phyloP scores from a whole-genome alignment of 192 early-diverging fungal species.

The Pilobolus umbonatus region DNA sequence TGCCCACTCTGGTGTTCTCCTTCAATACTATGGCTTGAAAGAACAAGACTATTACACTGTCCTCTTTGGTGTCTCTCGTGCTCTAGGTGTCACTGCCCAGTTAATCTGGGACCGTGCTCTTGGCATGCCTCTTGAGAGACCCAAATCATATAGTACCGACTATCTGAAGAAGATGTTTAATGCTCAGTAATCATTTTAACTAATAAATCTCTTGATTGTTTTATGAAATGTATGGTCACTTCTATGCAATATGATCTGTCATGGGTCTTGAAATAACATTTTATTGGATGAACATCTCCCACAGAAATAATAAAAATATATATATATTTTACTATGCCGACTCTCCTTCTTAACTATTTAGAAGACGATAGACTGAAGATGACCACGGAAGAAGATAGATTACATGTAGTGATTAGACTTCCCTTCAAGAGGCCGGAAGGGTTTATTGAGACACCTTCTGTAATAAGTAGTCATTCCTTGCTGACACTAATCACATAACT shows the following conservation, averaged over 20 bases:
- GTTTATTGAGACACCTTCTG: conserved; percentile 49
- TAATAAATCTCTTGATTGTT: too few species aligned
- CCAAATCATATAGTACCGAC: conserved; percentile 89
- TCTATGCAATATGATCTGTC: too few species aligned
- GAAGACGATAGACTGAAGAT: too few species aligned
- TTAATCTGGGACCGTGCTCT: conserved; percentile 97
- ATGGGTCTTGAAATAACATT: too few species aligned
- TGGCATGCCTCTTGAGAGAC: conserved; percentile 90
- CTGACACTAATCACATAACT: too few species aligned
- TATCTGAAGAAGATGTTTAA: conserved; percentile 84
- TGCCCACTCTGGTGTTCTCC: conserved; percentile 95
- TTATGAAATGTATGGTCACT: too few species aligned
- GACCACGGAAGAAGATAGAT: conserved; percentile 7
- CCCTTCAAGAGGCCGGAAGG: conserved; percentile 46
- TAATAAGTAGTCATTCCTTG: conserved; percentile 16
- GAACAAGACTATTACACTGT: conserved; percentile 99
- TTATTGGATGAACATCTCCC: too few species aligned
- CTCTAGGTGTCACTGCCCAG: conserved; percentile 89
- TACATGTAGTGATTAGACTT: conserved; percentile 51
- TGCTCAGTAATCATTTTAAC: conserved; percentile 26
- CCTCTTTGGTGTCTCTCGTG: conserved; percentile 96
- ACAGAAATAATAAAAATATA: too few species aligned
- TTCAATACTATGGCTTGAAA: conserved; percentile 91
- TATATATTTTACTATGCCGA: too few species aligned
- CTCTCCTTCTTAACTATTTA: too few species aligned